phyloP scores from a whole-genome alignment of 2,329 filamentous ascomycete genomes.

The Neopestalotiopsis rosae region DNA sequence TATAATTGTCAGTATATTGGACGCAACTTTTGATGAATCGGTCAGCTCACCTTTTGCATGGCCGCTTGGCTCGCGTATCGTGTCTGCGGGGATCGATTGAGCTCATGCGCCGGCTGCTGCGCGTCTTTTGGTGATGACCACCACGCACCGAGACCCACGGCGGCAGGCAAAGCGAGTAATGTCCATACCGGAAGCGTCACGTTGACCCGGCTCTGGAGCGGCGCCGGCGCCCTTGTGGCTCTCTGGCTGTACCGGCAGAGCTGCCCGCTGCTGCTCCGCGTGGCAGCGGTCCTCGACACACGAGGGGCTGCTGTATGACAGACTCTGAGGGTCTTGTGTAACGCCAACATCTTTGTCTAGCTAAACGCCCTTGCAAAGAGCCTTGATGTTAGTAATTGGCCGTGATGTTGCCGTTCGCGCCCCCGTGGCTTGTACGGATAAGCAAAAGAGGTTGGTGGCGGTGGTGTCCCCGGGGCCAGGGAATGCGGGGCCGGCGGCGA shows the following conservation, averaged over 20 bases:
- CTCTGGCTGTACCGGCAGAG: not conserved
- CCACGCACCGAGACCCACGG: not conserved
- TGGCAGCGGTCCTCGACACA: not conserved
- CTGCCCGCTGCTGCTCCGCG: not conserved
- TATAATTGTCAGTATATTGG: constrained; percentile 28
- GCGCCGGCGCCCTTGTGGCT: not conserved
- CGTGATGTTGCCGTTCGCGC: too few relatives aligned
- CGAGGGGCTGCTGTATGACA: not conserved
- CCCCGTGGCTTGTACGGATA: too few relatives aligned
- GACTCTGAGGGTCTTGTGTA: not conserved
- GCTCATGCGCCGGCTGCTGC: not conserved
- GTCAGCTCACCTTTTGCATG: not conserved
- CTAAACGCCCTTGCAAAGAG: too few relatives aligned
- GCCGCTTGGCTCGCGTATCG: not conserved
- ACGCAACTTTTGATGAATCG: not conserved
- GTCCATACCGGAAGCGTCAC: not conserved
- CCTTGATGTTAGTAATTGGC: too few relatives aligned
- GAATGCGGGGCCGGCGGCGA: too few relatives aligned
- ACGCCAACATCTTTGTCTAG: not conserved
- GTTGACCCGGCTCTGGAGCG: not conserved
- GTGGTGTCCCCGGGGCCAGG: too few relatives aligned
- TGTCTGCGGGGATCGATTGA: not conserved
- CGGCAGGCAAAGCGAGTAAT: not conserved
- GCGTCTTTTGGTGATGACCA: not conserved
- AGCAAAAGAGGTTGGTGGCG: too few relatives aligned